Percentiles rank a stretch among this genome's conserved stretches.
phyloP scores from a whole-genome alignment of 768 basidiomycete genomes.

The Amanita fuliginea region DNA sequence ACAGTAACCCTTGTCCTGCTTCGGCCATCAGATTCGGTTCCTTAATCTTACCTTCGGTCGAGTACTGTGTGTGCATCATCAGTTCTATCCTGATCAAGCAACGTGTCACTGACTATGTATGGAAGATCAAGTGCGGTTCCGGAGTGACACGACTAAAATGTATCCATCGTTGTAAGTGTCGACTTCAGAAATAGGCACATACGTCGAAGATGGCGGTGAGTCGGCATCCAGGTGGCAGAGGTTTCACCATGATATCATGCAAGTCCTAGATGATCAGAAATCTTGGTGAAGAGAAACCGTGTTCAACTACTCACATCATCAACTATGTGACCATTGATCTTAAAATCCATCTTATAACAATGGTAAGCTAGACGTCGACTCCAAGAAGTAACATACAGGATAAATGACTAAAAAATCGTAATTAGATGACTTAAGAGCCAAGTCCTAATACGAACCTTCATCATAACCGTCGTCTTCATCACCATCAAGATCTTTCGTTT shows the following conservation, averaged over 20 bases:
- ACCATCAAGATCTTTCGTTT: slow-evolving; percentile 72
- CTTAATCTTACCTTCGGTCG: slow-evolving; percentile 91
- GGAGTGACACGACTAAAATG: slow-evolving; percentile 72
- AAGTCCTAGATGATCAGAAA: slow-evolving; percentile 33
- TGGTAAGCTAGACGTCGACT: neutral
- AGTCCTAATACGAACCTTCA: slow-evolving; percentile 38
- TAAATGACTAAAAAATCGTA: slow-evolving; percentile 55
- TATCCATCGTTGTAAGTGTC: neutral
- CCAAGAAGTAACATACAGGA: slow-evolving; percentile 47
- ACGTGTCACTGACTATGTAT: slow-evolving; percentile 38
- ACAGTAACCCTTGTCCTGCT: slow-evolving; percentile 80
- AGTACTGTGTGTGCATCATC: slow-evolving; percentile 43
- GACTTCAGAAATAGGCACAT: slow-evolving; percentile 14
- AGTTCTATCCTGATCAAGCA: neutral
- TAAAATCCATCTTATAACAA: slow-evolving; percentile 29
- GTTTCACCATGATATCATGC: slow-evolving; percentile 71
- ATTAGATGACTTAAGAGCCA: neutral
- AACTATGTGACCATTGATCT: slow-evolving; percentile 64
- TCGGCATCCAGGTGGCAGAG: slow-evolving; percentile 79
- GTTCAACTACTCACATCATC: slow-evolving; percentile 60
- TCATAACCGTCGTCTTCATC: slow-evolving; percentile 82
- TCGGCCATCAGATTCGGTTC: slow-evolving; percentile 84
- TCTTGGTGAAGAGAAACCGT: neutral
- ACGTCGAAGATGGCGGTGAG: slow-evolving; percentile 78
- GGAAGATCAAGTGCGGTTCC: slow-evolving; percentile 74